Evolutionary conservation across 2,329 filamentous ascomycete species (phyloP), one percentile per base, ranked within the genome.

Genomic region (Pseudocercospora fuligena): DNA sequence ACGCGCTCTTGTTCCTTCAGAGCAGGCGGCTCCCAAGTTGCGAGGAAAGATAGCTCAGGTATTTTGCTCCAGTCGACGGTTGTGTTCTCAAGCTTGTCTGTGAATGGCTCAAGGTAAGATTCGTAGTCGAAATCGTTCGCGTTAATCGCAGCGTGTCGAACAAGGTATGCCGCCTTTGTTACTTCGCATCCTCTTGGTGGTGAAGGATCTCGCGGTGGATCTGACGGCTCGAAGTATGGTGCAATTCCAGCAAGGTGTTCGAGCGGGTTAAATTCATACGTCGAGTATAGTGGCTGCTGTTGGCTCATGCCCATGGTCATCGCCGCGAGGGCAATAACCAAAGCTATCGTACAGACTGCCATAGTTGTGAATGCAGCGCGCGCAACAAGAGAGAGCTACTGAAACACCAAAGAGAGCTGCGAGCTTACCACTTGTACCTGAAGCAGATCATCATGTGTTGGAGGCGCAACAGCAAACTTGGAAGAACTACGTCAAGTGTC

Each of bases 61-160:
- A 88, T 82, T 65, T 81, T 82, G 68, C 80, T 80, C 88, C 88
- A 90, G 68, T 89, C 82, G 51, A 85, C 82, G 0, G 84, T 86
- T 47, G 83, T 84, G 73, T 90, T 89, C 64, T 82, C 78, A 51
- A 89, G 78, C 78, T 91, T 91, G 66, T 82, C 73, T 4, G 81
- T 79, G 70, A 85, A 85, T 0, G 83, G 83, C 70, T 83, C 80
- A 29, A 85, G 82, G 73, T 84, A 85, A 36, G 78, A 75, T 70
- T 85, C 83, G 69, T 82, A 85, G 68, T 85, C 83, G 71, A 84
- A 85, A 64, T 84, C 82, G 65, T 85, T 85, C 43, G 82, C 82
- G 66, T 82, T 84, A 67, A 85, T 85, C 40, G 83, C 82, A 1
- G 83, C 82, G 73, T 85, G 83, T 11, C 83, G 79, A 21, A 84